Evolutionary conservation across 2,329 filamentous ascomycete species (phyloP).

Genomic region (Arthrobotrys conoides): DNA sequence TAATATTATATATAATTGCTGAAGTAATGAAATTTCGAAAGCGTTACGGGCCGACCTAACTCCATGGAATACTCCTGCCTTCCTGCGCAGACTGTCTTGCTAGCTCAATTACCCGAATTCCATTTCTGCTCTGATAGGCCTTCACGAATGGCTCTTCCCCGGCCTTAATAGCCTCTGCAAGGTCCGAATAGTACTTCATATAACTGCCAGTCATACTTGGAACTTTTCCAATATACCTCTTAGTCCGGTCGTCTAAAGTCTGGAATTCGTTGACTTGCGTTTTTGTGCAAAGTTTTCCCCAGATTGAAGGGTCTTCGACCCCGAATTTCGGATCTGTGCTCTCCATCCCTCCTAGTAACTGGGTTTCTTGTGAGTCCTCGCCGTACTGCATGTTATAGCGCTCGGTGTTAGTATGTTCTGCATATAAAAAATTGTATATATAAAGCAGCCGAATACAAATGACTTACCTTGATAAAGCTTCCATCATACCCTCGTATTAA

Average conservation of each 20-base stretch:
- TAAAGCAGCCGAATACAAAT: too few relatives aligned
- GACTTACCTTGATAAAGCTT: slow-evolving; percentile 67
- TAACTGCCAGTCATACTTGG: slow-evolving; percentile 53
- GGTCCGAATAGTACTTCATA: slow-evolving; percentile 50
- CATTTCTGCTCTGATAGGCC: slow-evolving; percentile 62
- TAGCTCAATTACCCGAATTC: slow-evolving; percentile 62
- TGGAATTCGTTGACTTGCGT: slow-evolving; percentile 39
- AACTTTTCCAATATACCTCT: slow-evolving; percentile 49
- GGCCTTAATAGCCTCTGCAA: slow-evolving; percentile 46
- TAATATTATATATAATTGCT: too few relatives aligned
- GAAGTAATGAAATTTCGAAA: too few relatives aligned
- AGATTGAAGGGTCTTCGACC: slow-evolving; percentile 47
- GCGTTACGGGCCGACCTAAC: too few relatives aligned
- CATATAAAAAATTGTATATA: background rate
- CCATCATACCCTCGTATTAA: slow-evolving; percentile 66
- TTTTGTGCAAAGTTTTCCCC: slow-evolving; percentile 51
- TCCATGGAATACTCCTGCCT: slow-evolving; percentile 58
- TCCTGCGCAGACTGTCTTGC: slow-evolving; percentile 60
- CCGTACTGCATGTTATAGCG: slow-evolving; percentile 42
- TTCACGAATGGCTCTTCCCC: slow-evolving; percentile 60
- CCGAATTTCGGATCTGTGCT: slow-evolving; percentile 55
- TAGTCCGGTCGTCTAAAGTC: slow-evolving; percentile 33
- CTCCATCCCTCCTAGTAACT: slow-evolving; percentile 47
- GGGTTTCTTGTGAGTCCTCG: slow-evolving; percentile 55
- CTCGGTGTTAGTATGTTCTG: background rate